Percentiles rank a stretch among this genome's conserved stretches.
Conservation (phyloP, 768 basidiomycete species). For the Gloeostereum incarnatum region DNA sequence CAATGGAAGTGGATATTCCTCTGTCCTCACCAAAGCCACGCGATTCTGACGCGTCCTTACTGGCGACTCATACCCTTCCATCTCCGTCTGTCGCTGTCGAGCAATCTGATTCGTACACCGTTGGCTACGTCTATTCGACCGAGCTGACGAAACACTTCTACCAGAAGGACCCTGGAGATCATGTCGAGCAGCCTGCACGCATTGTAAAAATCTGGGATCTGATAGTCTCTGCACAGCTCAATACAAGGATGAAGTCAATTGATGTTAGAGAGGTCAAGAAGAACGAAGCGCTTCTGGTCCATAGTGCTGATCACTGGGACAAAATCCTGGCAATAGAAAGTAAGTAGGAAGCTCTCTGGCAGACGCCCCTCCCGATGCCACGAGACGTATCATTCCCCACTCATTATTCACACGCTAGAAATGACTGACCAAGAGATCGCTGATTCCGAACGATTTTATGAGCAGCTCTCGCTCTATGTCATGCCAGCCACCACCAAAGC, state of each 20-base stretch:
- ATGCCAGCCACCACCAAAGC: slow-evolving; percentile 76
- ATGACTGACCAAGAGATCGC: slow-evolving; percentile 68
- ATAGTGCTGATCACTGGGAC: slow-evolving; percentile 87
- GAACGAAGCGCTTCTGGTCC: slow-evolving; percentile 82
- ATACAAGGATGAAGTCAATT: slow-evolving; percentile 64
- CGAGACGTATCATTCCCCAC: slow-evolving; percentile 7
- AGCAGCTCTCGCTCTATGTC: slow-evolving; percentile 88
- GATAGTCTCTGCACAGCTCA: slow-evolving; percentile 49
- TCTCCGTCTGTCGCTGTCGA: too few relatives aligned
- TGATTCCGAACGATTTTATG: slow-evolving; percentile 77
- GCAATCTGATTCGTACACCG: too few relatives aligned
- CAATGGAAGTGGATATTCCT: too few relatives aligned
- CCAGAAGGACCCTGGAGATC: slow-evolving; percentile 36
- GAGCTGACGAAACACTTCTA: slow-evolving; percentile 84
- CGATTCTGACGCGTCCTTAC: too few relatives aligned
- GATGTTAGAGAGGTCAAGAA: slow-evolving; percentile 61
- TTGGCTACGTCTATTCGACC: slow-evolving; percentile 81
- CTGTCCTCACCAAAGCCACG: too few relatives aligned
- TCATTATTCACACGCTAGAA: too few relatives aligned
- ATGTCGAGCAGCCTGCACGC: slow-evolving; percentile 74
- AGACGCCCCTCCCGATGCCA: too few relatives aligned
- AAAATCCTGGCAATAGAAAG: slow-evolving; percentile 78
- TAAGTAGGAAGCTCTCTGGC: too few relatives aligned
- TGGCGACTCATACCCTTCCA: too few relatives aligned
- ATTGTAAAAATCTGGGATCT: slow-evolving; percentile 69